phyloP scores from a whole-genome alignment of 495 filamentous ascomycete genomes.

The Neurospora sp. region DNA sequence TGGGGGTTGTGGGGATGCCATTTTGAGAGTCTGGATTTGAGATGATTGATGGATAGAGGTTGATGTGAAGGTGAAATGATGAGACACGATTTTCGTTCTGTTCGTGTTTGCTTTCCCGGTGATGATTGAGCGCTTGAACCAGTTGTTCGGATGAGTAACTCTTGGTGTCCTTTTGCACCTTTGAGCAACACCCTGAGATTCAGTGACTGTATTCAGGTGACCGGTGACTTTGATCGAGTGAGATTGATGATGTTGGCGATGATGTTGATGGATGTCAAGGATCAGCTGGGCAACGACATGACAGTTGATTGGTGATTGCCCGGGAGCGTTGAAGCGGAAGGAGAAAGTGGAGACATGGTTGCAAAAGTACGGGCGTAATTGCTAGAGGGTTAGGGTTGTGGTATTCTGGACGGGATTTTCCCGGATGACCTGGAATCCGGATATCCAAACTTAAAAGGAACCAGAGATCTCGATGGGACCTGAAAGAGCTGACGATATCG shows the following conservation, averaged over 20 bases:
- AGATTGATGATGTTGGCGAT: background rate
- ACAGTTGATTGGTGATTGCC: background rate
- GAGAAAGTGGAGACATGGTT: background rate
- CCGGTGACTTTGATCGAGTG: background rate
- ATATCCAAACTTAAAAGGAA: background rate
- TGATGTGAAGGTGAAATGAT: background rate
- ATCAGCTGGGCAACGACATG: background rate
- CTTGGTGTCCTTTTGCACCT: background rate
- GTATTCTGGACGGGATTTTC: background rate
- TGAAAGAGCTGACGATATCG: background rate
- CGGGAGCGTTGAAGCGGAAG: background rate
- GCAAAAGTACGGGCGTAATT: background rate
- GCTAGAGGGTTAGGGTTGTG: background rate
- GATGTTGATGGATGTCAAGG: background rate
- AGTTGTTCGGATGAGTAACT: background rate
- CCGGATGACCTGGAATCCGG: background rate
- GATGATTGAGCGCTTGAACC: background rate
- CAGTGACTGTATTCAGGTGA: background rate
- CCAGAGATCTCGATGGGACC: background rate
- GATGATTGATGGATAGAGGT: background rate
- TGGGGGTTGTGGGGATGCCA: conserved; percentile 3
- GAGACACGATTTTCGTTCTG: background rate
- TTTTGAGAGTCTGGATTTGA: background rate
- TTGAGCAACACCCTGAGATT: background rate
- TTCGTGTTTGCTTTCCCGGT: background rate